Evolutionary conservation across 164 flowering plant genomes (phyloP).

Genomic region (Aristolochia fimbriata): DNA sequence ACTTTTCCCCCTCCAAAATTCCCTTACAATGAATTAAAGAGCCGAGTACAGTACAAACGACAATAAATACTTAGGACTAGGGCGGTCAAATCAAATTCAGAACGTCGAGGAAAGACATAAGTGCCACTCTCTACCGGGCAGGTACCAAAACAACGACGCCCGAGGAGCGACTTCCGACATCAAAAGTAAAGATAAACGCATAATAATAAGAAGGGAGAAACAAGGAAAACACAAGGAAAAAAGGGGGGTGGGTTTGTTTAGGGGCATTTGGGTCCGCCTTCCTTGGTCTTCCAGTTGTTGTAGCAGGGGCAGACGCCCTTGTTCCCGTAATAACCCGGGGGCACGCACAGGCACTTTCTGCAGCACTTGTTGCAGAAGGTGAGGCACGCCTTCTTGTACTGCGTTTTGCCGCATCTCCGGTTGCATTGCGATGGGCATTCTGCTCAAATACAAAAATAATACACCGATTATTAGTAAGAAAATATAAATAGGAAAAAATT

Average conservation of each 20-base stretch:
- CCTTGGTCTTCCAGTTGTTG: conserved; percentile 61
- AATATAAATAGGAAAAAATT: not conserved
- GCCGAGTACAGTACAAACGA: not conserved
- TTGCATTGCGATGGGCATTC: conserved; percentile 41
- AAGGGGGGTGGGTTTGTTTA: not conserved
- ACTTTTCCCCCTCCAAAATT: not conserved
- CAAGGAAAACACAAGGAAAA: not conserved
- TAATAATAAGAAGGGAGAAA: no score
- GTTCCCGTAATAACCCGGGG: conserved; percentile 48
- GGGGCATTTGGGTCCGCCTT: conserved; percentile 61
- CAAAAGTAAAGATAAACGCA: no score
- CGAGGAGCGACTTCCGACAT: no score
- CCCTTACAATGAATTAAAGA: not conserved
- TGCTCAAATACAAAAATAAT: conserved; percentile 7
- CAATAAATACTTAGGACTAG: no score
- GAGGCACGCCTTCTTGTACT: conserved; percentile 45
- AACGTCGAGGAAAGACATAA: no score
- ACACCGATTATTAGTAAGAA: not conserved
- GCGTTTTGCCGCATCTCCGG: conserved; percentile 34
- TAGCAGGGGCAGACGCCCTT: conserved; percentile 58
- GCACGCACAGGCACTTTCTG: conserved; percentile 47
- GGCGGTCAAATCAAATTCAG: no score
- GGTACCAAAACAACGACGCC: no score
- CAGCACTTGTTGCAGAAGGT: conserved; percentile 51
- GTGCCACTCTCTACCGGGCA: no score